phyloP scores from a whole-genome alignment of 371 early-diverging fungal species.

The Haplosporangium sp. region DNA sequence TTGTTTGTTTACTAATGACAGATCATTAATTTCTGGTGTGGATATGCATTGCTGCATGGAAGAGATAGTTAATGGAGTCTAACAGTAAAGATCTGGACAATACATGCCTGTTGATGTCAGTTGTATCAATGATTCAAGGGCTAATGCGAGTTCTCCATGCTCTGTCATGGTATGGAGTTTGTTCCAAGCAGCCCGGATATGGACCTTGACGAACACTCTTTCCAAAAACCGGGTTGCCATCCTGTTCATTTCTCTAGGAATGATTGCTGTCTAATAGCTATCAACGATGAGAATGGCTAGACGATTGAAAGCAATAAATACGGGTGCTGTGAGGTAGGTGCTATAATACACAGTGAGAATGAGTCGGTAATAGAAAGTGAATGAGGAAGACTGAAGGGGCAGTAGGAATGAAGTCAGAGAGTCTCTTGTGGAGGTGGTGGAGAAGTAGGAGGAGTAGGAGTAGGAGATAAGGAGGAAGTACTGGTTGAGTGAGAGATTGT shows the following conservation, averaged over 20 bases:
- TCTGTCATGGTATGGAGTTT: slow-evolving; percentile 54
- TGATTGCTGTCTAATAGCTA: too few relatives aligned
- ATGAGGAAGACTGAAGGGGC: background rate
- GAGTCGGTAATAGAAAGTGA: background rate
- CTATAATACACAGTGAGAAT: background rate
- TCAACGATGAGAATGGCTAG: too few relatives aligned
- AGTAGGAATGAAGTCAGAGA: background rate
- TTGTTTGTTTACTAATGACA: background rate
- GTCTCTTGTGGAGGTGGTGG: background rate
- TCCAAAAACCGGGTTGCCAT: slow-evolving; percentile 48
- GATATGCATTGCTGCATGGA: slow-evolving; percentile 1
- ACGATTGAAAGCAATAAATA: too few relatives aligned
- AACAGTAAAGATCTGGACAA: background rate
- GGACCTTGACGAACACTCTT: slow-evolving; percentile 54
- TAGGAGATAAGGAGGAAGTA: background rate
- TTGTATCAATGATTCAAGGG: slow-evolving; percentile 52
- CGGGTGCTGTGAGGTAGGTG: too few relatives aligned
- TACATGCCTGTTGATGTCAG: slow-evolving; percentile 48
- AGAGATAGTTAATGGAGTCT: background rate
- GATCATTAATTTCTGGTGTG: slow-evolving; percentile 1
- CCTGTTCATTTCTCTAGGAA: slow-evolving; percentile 26
- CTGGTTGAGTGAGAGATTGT: background rate
- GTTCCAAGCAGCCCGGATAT: slow-evolving; percentile 55
- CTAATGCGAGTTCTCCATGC: slow-evolving; percentile 42
- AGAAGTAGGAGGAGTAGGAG: background rate